Evolutionary conservation across 2,329 filamentous ascomycete species (phyloP), one percentile per base, ranked within the genome.

Genomic region (Drechslerella stenobrocha): DNA sequence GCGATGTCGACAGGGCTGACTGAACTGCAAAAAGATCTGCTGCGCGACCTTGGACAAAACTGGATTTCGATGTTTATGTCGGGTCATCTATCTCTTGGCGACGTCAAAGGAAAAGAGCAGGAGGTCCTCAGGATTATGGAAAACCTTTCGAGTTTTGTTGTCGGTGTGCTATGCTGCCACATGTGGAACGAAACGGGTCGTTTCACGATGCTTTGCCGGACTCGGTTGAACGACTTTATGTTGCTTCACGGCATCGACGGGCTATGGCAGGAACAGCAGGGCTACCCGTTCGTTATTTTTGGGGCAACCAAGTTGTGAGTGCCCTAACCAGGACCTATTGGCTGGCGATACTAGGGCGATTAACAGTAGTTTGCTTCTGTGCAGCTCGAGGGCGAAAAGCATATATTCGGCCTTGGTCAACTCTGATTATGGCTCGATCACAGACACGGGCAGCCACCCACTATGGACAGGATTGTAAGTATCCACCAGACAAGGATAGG

Each of bases 1-100:
- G 34, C 34, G 22, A 67, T 67, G 63, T 60, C 63, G 63, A 67
- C 63, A 22, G 55, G 60, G 63, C 63, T 67, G 63, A 67, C 63
- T 60, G 63, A 67, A 8, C 55, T 67, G 63, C 63, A 67, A 67
- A 60, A 67, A 67, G 63, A 67, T 67, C 47, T 67, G 59, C 32
- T 67, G 55, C 63, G 32, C 45, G 63, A 67, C 45, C 52, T 67
- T 26, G 63, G 63, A 56, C 55, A 55, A 55, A 67, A 67, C 22
- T 67, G 63, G 63, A 67, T 67, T 46, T 67, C 63, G 45, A 67
- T 67, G 63, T 67, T 67, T 28, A 67, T 55, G 45, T 53, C 63
- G 15, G 55, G 63, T 35, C 44, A 67, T 23, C 28, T 67, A 23
- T 67, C 63, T 34, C 55, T 67, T 6, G 63, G 55, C 35, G 56